Percentiles rank a stretch among this genome's conserved stretches.
These are phyloP conservation scores for Chrysoporthe austroafricana DNA, from an alignment of 2,329 filamentous ascomycete genomes.

Conservation along the genomic window DNA sequence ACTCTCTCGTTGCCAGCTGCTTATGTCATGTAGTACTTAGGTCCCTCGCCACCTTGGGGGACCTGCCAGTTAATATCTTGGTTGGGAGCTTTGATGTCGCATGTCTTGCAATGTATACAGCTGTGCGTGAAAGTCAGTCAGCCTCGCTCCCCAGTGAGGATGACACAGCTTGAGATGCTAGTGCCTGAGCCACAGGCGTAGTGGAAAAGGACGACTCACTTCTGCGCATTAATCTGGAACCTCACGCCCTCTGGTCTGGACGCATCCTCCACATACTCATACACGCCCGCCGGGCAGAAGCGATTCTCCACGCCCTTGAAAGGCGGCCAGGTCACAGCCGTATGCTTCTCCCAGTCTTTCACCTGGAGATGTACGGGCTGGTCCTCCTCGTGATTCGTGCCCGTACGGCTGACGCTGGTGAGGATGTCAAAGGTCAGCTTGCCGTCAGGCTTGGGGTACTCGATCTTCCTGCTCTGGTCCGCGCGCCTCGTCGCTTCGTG, in stretches of 20 bases:
- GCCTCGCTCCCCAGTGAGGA: not conserved
- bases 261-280: conserved; percentile 95
- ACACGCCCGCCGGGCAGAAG: conserved; percentile 96
- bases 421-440: conserved; percentile 95
- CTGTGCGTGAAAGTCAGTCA: conserved; percentile 50
- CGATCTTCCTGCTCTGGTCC: conserved; percentile 82
- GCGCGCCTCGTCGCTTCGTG: conserved; percentile 78
- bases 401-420: conserved; percentile 91
- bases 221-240: conserved; percentile 97
- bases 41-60: conserved; percentile 84
- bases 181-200: not conserved
- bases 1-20: not conserved
- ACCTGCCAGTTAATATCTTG: conserved; percentile 99
- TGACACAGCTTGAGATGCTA: not conserved
- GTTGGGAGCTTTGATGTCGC: conserved; percentile 95
- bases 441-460: conserved; percentile 95
- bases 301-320: conserved; percentile 94
- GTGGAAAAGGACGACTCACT: conserved; percentile 64
- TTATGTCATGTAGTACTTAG: conserved; percentile 73
- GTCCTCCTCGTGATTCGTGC: conserved; percentile 98
- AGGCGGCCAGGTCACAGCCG: conserved; percentile 77
- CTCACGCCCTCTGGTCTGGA: conserved; percentile 84
- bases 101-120: conserved; percentile 99
- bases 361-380: conserved; percentile 96
- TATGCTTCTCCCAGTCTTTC: conserved; percentile 91